These are phyloP conservation scores for Yamadazyma mexicana DNA, from an alignment of 1,139 yeast species.

Conservation along the genomic window DNA sequence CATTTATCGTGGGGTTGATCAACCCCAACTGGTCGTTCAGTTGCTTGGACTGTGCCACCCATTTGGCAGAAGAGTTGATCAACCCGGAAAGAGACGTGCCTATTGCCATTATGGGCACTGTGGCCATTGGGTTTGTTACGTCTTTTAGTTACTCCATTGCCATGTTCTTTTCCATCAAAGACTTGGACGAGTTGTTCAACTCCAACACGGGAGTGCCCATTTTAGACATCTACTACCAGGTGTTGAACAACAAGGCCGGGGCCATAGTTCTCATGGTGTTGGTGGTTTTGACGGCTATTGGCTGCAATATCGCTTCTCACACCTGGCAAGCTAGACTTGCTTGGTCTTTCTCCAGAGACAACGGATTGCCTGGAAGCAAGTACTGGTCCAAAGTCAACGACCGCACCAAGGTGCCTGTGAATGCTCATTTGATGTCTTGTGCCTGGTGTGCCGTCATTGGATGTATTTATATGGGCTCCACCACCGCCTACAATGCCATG, in stretches of 20 bases:
- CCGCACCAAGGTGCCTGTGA: slow-evolving; percentile 33
- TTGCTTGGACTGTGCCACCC: slow-evolving; percentile 70
- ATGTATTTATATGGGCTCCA: slow-evolving; percentile 42
- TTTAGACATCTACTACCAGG: slow-evolving; percentile 61
- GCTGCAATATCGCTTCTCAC: slow-evolving; percentile 70
- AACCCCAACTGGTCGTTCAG: slow-evolving; percentile 72
- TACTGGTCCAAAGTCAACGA: slow-evolving; percentile 33
- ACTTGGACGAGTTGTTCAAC: slow-evolving; percentile 45
- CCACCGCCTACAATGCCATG: slow-evolving; percentile 44
- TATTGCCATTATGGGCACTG: slow-evolving; percentile 62
- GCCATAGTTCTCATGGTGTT: slow-evolving; percentile 60
- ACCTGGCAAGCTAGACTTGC: slow-evolving; percentile 77
- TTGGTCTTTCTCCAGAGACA: slow-evolving; percentile 78
- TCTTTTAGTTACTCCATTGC: slow-evolving; percentile 60
- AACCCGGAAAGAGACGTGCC: slow-evolving; percentile 63
- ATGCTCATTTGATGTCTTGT: slow-evolving; percentile 38
- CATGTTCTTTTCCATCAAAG: slow-evolving; percentile 60
- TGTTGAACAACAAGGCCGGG: slow-evolving; percentile 52
- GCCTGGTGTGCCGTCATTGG: slow-evolving; percentile 38
- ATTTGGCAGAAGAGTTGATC: slow-evolving; percentile 66
- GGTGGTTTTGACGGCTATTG: slow-evolving; percentile 61
- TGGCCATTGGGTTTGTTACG: slow-evolving; percentile 64
- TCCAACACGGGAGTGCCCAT: slow-evolving; percentile 63
- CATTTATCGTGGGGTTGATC: slow-evolving; percentile 64
- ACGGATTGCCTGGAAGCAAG: slow-evolving; percentile 40